phyloP scores from a whole-genome alignment of 108 stramenopile species.

The Pinguiococcus pyrenoidosus region DNA sequence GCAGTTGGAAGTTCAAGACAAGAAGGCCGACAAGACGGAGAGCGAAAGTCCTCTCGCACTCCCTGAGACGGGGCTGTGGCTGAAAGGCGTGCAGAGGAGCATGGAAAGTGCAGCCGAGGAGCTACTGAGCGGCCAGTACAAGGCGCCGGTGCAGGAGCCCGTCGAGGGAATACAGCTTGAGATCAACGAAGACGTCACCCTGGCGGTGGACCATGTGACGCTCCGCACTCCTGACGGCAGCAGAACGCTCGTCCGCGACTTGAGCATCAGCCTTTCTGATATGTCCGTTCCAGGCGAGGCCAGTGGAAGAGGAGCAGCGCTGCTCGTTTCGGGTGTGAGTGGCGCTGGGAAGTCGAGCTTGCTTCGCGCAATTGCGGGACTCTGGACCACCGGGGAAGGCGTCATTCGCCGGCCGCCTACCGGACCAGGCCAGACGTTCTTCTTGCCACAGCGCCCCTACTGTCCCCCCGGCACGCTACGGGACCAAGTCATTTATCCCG shows the following conservation, averaged over 20 bases:
- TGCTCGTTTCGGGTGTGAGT: constrained; percentile 69
- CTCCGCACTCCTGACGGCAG: constrained; percentile 61
- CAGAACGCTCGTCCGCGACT: constrained; percentile 45
- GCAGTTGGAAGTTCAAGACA: too few relatives aligned
- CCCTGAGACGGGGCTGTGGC: too few relatives aligned
- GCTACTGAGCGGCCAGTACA: too few relatives aligned
- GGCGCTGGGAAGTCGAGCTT: constrained; percentile 72
- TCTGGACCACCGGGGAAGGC: constrained; percentile 73
- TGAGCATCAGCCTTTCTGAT: constrained; percentile 25
- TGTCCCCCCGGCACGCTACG: constrained; percentile 69
- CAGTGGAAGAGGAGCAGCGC: neutral
- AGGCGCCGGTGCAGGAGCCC: too few relatives aligned
- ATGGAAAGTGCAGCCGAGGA: too few relatives aligned
- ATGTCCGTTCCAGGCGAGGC: neutral
- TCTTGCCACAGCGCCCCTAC: constrained; percentile 86
- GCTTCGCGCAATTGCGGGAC: constrained; percentile 74
- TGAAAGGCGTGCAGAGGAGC: too few relatives aligned
- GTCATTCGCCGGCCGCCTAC: constrained; percentile 53
- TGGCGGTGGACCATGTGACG: constrained; percentile 41
- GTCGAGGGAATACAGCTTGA: constrained; percentile 23
- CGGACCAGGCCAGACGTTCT: constrained; percentile 68
- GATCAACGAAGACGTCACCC: constrained; percentile 25
- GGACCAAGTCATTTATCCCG: constrained; percentile 82
- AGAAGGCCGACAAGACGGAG: too few relatives aligned
- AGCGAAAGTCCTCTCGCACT: too few relatives aligned